phyloP scores from a whole-genome alignment of 108 stramenopile genomes.

The Cyclotella distinguenda region DNA sequence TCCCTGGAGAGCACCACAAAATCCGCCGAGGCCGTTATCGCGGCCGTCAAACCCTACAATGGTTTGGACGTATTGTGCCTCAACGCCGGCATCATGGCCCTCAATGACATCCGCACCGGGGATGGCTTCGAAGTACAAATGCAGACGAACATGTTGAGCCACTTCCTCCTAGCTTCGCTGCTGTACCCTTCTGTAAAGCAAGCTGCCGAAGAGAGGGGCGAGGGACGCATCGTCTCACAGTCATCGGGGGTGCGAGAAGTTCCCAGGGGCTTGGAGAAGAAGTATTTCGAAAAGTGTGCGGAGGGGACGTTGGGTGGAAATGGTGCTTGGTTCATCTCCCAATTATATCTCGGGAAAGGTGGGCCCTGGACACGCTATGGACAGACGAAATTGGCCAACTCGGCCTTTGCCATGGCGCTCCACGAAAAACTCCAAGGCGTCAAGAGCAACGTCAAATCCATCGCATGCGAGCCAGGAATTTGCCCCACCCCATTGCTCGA shows the following conservation, averaged over 20 bases:
- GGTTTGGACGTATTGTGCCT: slow-evolving; percentile 52
- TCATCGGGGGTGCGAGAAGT: slow-evolving; percentile 26
- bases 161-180: slow-evolving; percentile 61
- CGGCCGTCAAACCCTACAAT: slow-evolving; percentile 23
- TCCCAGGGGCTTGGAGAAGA: slow-evolving; percentile 34
- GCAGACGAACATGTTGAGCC: slow-evolving; percentile 61
- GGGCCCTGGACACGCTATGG: slow-evolving; percentile 52
- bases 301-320: slow-evolving; percentile 55
- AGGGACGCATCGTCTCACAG: slow-evolving; percentile 56
- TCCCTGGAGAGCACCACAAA: slow-evolving; percentile 41
- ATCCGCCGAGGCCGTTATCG: slow-evolving; percentile 35
- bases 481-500: slow-evolving; percentile 16
- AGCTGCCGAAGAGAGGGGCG: slow-evolving; percentile 40
- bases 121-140: slow-evolving; percentile 72
- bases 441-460: slow-evolving; percentile 31
- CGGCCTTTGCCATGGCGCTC: slow-evolving; percentile 57
- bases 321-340: slow-evolving; percentile 21
- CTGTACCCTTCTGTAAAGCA: slow-evolving; percentile 50
- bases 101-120: slow-evolving; percentile 40
- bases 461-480: slow-evolving; percentile 16
- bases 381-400: slow-evolving; percentile 66
- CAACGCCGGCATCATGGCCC: slow-evolving; percentile 70
- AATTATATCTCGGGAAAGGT: slow-evolving; percentile 6
- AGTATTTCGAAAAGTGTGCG: slow-evolving; percentile 53
- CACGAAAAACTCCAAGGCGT: slow-evolving; percentile 31